Conservation (phyloP, 495 filamentous ascomycete species). For the Aspergillus bridgeri region DNA sequence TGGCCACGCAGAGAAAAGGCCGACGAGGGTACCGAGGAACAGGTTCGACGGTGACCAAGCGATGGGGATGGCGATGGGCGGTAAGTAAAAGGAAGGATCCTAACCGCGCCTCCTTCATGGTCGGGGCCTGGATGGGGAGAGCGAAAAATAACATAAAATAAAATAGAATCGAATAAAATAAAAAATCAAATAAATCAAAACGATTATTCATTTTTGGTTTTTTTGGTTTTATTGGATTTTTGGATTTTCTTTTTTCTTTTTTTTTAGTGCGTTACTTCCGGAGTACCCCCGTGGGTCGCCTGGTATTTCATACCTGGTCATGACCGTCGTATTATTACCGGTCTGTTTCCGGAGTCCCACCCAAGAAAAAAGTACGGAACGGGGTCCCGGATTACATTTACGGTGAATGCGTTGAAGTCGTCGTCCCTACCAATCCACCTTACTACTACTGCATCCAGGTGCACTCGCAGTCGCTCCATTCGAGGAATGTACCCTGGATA, state of each 20-base stretch:
- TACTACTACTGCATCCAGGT: slow-evolving; percentile 1
- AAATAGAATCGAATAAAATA: too few relatives aligned
- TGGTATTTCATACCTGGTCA: slow-evolving; percentile 27
- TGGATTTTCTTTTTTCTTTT: slow-evolving; percentile 9
- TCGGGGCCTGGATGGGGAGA: slow-evolving; percentile 11
- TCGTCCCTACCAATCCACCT: neutral
- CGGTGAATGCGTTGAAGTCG: slow-evolving; percentile 13
- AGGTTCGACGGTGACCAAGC: slow-evolving; percentile 15
- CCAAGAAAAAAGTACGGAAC: slow-evolving; percentile 27
- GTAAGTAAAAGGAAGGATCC: slow-evolving; percentile 22
- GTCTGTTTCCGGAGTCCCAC: slow-evolving; percentile 28
- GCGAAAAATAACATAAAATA: slow-evolving; percentile 7
- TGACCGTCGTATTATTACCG: slow-evolving; percentile 25
- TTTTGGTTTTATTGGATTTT: slow-evolving; percentile 10
- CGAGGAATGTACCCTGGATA: neutral
- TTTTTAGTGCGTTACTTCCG: slow-evolving; percentile 26
- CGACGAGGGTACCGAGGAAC: slow-evolving; percentile 25
- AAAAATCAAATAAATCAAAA: too few relatives aligned
- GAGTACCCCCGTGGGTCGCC: slow-evolving; percentile 27
- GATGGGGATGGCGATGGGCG: slow-evolving; percentile 17
- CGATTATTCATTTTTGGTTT: slow-evolving; percentile 12
- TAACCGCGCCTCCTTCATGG: slow-evolving; percentile 20
- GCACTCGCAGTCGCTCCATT: neutral
- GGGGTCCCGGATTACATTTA: neutral
- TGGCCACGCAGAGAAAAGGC: slow-evolving; percentile 22